These are phyloP conservation scores for Scheffersomyces illinoinensis DNA, from an alignment of 1,139 yeast genomes.

Conservation along the genomic window DNA sequence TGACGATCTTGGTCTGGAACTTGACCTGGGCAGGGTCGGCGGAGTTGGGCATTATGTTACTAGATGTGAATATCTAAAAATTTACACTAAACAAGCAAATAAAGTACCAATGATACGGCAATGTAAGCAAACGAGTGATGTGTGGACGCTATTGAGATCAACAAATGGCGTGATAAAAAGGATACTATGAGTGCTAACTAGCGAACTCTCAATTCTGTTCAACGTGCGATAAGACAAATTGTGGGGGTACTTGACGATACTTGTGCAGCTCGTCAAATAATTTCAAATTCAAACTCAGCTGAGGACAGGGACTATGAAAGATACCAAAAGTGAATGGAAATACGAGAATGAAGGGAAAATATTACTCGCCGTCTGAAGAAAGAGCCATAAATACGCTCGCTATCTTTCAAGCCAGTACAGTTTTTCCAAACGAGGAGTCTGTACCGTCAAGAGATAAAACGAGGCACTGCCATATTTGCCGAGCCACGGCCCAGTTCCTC, in stretches of 20 bases:
- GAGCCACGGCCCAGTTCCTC: neutral
- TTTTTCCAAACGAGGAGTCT: neutral
- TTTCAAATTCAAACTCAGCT: neutral
- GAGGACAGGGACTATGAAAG: neutral
- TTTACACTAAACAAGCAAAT: neutral
- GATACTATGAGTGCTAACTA: too few relatives aligned
- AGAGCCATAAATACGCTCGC: neutral
- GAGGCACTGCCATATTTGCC: neutral
- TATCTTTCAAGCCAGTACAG: neutral
- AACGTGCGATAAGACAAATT: too few relatives aligned
- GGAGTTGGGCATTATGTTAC: neutral
- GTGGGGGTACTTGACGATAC: too few relatives aligned
- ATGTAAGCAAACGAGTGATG: too few relatives aligned
- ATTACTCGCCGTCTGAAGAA: neutral
- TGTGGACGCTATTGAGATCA: neutral
- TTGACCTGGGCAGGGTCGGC: neutral
- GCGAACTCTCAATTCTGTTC: too few relatives aligned
- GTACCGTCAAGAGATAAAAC: neutral
- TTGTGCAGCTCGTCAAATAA: too few relatives aligned
- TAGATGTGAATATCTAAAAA: neutral
- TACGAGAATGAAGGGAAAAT: neutral
- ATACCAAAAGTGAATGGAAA: too few relatives aligned
- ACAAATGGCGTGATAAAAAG: neutral
- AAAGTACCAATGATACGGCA: too few relatives aligned
- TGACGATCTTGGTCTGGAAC: slow-evolving; percentile 18